Conservation (phyloP, 2,329 filamentous ascomycete genomes). For the Curvularia eragrostidis region DNA sequence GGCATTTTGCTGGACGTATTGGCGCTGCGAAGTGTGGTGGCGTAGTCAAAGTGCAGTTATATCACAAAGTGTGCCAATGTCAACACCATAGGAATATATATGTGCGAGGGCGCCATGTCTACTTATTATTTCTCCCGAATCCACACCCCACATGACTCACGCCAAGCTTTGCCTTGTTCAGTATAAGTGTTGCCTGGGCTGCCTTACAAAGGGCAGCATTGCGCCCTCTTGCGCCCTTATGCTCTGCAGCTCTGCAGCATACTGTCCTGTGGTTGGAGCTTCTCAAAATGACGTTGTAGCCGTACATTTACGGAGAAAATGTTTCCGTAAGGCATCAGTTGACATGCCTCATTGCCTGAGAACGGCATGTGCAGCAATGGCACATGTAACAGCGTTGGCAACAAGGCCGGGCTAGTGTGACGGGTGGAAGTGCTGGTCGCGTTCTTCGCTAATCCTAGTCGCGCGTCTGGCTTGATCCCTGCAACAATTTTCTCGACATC, state of each 20-base stretch:
- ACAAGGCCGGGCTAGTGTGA: neutral
- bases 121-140: neutral
- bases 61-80: neutral
- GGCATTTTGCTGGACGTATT: constrained; percentile 20
- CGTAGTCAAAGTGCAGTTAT: neutral
- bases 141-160: neutral
- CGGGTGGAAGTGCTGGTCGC: constrained; percentile 19
- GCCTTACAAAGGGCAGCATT: constrained; percentile 14
- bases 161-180: constrained; percentile 6
- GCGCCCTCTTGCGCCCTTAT: neutral
- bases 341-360: neutral
- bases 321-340: neutral
- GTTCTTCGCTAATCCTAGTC: constrained; percentile 26
- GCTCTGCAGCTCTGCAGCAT: neutral
- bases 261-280: neutral
- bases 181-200: constrained; percentile 1
- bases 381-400: neutral
- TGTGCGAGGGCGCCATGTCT: neutral
- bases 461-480: constrained; percentile 32
- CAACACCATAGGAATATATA: neutral
- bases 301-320: too few relatives aligned
- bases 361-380: neutral
- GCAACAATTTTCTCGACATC: constrained; percentile 42
- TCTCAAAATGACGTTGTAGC: neutral
- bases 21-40: neutral